A percentile compares a stretch with the other conserved stretches of the same genome.
Evolutionary conservation across 164 flowering plant species (phyloP).

Genomic region (Litsea cubeba): DNA sequence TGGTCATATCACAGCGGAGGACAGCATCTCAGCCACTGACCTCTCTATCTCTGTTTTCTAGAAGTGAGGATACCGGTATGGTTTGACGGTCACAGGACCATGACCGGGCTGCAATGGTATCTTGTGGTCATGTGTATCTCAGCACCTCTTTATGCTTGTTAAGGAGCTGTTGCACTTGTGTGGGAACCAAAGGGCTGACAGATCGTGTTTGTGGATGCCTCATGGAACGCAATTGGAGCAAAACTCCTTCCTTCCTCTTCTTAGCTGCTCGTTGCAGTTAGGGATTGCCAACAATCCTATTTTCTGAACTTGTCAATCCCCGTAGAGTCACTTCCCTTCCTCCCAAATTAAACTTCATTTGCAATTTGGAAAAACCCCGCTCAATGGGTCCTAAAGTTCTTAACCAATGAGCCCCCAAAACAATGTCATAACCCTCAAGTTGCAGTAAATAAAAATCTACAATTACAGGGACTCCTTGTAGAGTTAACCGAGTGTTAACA

Average conservation of each 20-base stretch:
- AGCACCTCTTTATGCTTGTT: neutral
- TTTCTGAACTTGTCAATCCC: neutral
- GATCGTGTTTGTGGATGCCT: neutral
- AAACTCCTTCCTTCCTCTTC: neutral
- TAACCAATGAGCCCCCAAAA: constrained; percentile 3
- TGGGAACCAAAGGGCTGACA: neutral
- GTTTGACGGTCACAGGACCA: neutral
- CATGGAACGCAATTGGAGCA: neutral
- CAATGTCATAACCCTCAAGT: neutral
- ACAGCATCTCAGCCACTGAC: neutral
- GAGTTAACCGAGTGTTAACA: neutral
- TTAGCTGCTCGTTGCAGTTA: neutral
- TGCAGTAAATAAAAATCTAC: neutral
- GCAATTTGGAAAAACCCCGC: neutral
- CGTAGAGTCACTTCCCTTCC: neutral
- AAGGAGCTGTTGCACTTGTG: neutral
- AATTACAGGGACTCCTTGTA: neutral
- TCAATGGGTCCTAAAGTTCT: neutral
- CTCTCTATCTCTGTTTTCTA: constrained; percentile 8
- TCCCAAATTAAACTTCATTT: neutral
- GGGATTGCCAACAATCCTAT: neutral
- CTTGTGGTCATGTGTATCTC: constrained; percentile 1
- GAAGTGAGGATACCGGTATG: neutral
- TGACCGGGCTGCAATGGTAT: neutral
- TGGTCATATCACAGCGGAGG: neutral